phyloP scores from a whole-genome alignment of 2,329 filamentous ascomycete genomes.

The Nannizziopsis barbatae region DNA sequence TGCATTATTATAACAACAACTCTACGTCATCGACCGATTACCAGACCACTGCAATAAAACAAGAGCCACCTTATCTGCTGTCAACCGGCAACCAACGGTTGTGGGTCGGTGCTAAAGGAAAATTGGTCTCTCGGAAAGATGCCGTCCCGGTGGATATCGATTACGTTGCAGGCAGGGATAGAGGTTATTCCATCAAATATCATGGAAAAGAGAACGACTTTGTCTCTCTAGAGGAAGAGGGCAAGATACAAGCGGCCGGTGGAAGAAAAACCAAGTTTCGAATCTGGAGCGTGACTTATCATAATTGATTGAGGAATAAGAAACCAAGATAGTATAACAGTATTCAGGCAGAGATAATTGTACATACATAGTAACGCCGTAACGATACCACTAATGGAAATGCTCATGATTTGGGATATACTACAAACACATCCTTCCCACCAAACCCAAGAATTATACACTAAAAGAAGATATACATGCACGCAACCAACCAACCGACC shows the following conservation, averaged over 20 bases:
- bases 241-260: slow-evolving; percentile 4
- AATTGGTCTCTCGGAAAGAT: slow-evolving; percentile 5
- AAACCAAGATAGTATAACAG: not conserved
- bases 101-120: slow-evolving; percentile 12
- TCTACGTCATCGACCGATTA: slow-evolving; percentile 9
- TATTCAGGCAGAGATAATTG: not conserved
- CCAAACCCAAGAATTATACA: not conserved
- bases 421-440: not conserved
- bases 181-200: slow-evolving; percentile 13
- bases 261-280: slow-evolving; percentile 9
- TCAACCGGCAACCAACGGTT: slow-evolving; percentile 8
- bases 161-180: slow-evolving; percentile 1
- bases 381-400: no score
- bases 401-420: not conserved
- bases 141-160: slow-evolving; percentile 14
- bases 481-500: not conserved
- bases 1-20: slow-evolving; percentile 16
- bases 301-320: slow-evolving; percentile 8
- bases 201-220: not conserved
- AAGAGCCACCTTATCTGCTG: slow-evolving; percentile 14
- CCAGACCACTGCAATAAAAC: slow-evolving; percentile 12
- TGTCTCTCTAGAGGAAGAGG: slow-evolving; percentile 7
- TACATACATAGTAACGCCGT: no score
- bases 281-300: slow-evolving; percentile 17
- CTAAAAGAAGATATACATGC: not conserved